Evolutionary conservation across 768 basidiomycete species (phyloP), one percentile per base, ranked within the genome.

Genomic region (Plicaturopsis crispa): DNA sequence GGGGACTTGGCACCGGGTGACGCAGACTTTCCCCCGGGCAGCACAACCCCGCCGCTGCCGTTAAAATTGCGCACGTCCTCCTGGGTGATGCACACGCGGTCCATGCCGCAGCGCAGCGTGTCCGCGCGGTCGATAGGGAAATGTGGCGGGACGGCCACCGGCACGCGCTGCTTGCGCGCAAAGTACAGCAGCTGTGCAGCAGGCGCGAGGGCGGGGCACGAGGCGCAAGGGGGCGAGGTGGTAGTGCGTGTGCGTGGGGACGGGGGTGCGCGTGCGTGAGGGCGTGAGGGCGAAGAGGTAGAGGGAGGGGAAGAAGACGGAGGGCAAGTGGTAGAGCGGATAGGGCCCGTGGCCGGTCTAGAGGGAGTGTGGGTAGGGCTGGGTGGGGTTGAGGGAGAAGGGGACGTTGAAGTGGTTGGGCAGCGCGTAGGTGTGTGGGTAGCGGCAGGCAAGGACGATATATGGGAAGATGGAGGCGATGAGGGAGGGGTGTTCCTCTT

Each of bases 171-270:
- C 19, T 72, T 62, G 14, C 76, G 71, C 7, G 78, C 63, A 33
- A 81, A 68, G 58, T 73, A 85, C 23, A 83, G 53, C 6, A 84
- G 65, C 26, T 74, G 78, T 1, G 84, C 84, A 0, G 81, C 72
- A 21, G 65, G 49, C 18, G 76, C 60, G n/a, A 72, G 62, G 6
- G 75, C 81, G 80, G 2, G 48, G 45, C 31, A 48, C 31, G 14
- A 68, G 34, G 6, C 54, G 21, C n/a, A 34, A 8, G 13, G 8
- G 8, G 8, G 8, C 12, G 33, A 20, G 13, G 33, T 8, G 33
- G 38, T 12, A 45, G 31, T 46, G 43, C 26, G n/a, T n/a, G n/a
- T n/a, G n/a, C n/a, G n/a, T n/a, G n/a, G n/a, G n/a, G n/a, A n/a
- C n/a, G n/a, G n/a, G n/a, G n/a, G n/a, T n/a, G n/a, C n/a, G n/a